These are phyloP conservation scores for Hypomontagnella submonticulosa DNA, from an alignment of 495 filamentous ascomycete species.

Conservation along the genomic window DNA sequence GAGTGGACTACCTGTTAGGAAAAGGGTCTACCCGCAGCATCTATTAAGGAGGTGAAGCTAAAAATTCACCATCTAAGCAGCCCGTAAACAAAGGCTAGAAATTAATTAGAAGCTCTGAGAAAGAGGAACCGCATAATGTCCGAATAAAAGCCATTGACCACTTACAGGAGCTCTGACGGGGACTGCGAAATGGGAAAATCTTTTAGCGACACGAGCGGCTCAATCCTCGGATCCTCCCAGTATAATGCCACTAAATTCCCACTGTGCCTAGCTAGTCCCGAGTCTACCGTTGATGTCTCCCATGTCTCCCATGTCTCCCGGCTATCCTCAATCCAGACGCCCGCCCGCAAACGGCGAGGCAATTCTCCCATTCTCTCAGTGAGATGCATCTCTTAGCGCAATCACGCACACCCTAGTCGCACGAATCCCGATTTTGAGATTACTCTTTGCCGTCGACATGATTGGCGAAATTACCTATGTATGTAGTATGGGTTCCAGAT, in stretches of 20 bases:
- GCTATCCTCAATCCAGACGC: conserved; percentile 32
- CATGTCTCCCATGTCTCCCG: conserved; percentile 14
- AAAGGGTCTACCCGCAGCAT: conserved; percentile 25
- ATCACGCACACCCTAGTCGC: conserved; percentile 46
- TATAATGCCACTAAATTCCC: conserved; percentile 23
- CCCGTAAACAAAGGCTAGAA: conserved; percentile 39
- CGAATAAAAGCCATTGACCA: conserved; percentile 50
- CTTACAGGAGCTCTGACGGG: conserved; percentile 35
- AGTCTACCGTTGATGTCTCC: conserved; percentile 3
- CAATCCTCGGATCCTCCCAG: conserved; percentile 46
- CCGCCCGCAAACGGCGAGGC: conserved; percentile 36
- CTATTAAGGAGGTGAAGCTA: neutral
- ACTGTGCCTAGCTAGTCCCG: conserved; percentile 17
- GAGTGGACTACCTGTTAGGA: conserved; percentile 28
- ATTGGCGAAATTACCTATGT: conserved; percentile 42
- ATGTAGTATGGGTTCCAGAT: conserved; percentile 31
- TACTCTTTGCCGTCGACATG: conserved; percentile 34
- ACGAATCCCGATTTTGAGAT: conserved; percentile 47
- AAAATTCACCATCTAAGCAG: conserved; percentile 25
- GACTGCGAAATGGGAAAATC: conserved; percentile 42
- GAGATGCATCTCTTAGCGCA: conserved; percentile 41
- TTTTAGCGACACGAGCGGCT: conserved; percentile 46
- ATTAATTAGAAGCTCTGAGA: conserved; percentile 37
- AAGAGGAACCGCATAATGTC: conserved; percentile 46
- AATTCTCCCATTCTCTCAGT: conserved; percentile 25